Evolutionary conservation across 495 filamentous ascomycete genomes (phyloP), one percentile per base, ranked within the genome.

Genomic region (Opeltia flavorubescens): DNA sequence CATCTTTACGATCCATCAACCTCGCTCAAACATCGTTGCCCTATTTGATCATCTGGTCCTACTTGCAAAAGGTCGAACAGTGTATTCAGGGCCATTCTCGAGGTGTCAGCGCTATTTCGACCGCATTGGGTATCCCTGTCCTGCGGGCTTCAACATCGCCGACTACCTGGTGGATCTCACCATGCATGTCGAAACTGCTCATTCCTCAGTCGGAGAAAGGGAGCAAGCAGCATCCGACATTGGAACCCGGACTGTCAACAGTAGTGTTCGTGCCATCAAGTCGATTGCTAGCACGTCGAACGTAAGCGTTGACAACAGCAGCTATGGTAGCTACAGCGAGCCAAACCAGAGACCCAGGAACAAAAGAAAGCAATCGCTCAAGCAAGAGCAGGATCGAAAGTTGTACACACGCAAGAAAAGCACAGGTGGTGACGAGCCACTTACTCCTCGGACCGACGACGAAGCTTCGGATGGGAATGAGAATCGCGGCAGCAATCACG

Each of bases 11-110:
- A 98, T 98, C 51, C 91, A 98, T 63, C 91, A 98, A 53, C 91
- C 91, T n/a, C 75, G 94, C 48, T 96, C 91, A n/a, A 98, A 98
- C 56, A 98, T 98, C 54, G 91, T 96, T 25, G 91, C 91, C n/a
- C 72, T 98, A 26, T 98, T 98, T 56, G 93, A 98, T 59, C 78
- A 89, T 46, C 71, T 98, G 15, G 76, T 98, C 50, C 78, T 98
- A 15, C 70, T 98, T 28, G 91, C 91, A 6, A 79, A 84, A 53
- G 91, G 91, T 29, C 84, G 79, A 55, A 83, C 84, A 2, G 89
- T 98, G 6, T 98, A 93, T 57, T 95, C 89, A 2, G 91, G 91
- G 0, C 83, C 85, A 17, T 86, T 95, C 54, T 77, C 83, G 2
- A 79, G 78, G 47, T 96, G 91, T 58, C 91, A 98, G 59, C 73